These are phyloP conservation scores for Leccinum fallax DNA, from an alignment of 1,284 basidiomycete species.

Conservation along the genomic window DNA sequence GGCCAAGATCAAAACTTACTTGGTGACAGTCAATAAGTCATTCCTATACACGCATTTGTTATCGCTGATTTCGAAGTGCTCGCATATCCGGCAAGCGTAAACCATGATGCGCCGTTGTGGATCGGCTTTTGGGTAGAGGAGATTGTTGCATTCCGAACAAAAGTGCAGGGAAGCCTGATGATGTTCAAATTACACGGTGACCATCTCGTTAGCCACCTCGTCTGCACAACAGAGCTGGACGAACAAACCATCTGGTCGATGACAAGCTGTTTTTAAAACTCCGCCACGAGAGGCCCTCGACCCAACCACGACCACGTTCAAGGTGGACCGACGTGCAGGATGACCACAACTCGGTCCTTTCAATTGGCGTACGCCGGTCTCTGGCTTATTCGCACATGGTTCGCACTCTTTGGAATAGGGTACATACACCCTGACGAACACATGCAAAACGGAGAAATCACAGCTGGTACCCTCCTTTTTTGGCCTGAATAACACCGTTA, in stretches of 20 bases:
- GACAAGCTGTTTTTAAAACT: conserved; percentile 31
- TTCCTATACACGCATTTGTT: conserved; percentile 93
- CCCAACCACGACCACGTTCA: not conserved
- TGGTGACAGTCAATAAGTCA: conserved; percentile 91
- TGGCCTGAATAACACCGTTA: not conserved
- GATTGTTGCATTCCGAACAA: conserved; percentile 92
- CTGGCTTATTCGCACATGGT: conserved; percentile 34
- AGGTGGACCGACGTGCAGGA: not conserved
- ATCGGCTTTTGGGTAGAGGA: conserved; percentile 92
- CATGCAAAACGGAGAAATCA: conserved; percentile 45
- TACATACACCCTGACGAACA: conserved; percentile 48
- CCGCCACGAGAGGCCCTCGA: conserved; percentile 11
- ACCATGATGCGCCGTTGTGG: conserved; percentile 85
- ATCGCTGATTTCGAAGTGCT: conserved; percentile 83
- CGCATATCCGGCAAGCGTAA: conserved; percentile 93
- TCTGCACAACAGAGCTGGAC: conserved; percentile 5
- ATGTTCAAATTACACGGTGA: not conserved
- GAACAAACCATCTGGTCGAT: conserved; percentile 29
- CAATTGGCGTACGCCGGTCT: conserved; percentile 23
- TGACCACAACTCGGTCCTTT: conserved; percentile 19
- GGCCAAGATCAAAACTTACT: conserved; percentile 55
- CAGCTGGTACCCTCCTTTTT: conserved; percentile 35
- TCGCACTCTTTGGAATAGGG: conserved; percentile 39
- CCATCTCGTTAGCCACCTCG: conserved; percentile 18
- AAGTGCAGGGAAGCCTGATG: conserved; percentile 79